phyloP scores from a whole-genome alignment of 2,329 filamentous ascomycete species.

The Aspergillus novoparasiticus region DNA sequence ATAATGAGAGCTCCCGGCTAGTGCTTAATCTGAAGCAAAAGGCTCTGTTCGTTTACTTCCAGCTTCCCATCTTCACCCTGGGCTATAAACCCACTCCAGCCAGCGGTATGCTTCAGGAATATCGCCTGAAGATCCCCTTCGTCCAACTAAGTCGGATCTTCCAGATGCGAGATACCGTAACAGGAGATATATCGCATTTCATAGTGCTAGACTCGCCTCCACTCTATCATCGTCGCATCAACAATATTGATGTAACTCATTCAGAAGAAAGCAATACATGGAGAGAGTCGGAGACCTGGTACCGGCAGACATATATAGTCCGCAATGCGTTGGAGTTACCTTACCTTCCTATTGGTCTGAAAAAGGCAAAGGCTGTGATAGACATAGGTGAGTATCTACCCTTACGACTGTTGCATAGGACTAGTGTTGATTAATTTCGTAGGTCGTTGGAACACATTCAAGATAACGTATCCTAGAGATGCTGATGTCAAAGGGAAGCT shows the following conservation, averaged over 20 bases:
- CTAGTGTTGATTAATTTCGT: slow-evolving; percentile 8
- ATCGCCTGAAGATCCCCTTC: slow-evolving; percentile 50
- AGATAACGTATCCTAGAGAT: slow-evolving; percentile 49
- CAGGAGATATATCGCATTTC: slow-evolving; percentile 33
- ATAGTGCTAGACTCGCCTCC: slow-evolving; percentile 48
- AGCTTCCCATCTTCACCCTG: slow-evolving; percentile 32
- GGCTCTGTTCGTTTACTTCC: slow-evolving; percentile 51
- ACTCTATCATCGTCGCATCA: slow-evolving; percentile 46
- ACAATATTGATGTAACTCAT: slow-evolving; percentile 44
- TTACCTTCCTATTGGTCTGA: slow-evolving; percentile 47
- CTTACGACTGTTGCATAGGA: neutral
- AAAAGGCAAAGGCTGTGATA: slow-evolving; percentile 55
- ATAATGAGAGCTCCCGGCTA: slow-evolving; percentile 32
- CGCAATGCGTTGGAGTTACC: slow-evolving; percentile 42
- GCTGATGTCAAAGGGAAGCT: slow-evolving; percentile 38
- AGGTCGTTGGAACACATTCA: slow-evolving; percentile 66
- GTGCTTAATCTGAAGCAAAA: slow-evolving; percentile 48
- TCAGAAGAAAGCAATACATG: slow-evolving; percentile 47
- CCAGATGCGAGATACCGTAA: slow-evolving; percentile 28
- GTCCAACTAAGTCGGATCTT: slow-evolving; percentile 45
- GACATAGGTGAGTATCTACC: slow-evolving; percentile 56
- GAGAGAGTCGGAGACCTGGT: slow-evolving; percentile 62
- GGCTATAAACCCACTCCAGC: slow-evolving; percentile 1
- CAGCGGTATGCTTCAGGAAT: slow-evolving; percentile 25
- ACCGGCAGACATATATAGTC: slow-evolving; percentile 66